Evolutionary conservation across 2,329 filamentous ascomycete species (phyloP).

Genomic region (Tolypocladium guangdongense): DNA sequence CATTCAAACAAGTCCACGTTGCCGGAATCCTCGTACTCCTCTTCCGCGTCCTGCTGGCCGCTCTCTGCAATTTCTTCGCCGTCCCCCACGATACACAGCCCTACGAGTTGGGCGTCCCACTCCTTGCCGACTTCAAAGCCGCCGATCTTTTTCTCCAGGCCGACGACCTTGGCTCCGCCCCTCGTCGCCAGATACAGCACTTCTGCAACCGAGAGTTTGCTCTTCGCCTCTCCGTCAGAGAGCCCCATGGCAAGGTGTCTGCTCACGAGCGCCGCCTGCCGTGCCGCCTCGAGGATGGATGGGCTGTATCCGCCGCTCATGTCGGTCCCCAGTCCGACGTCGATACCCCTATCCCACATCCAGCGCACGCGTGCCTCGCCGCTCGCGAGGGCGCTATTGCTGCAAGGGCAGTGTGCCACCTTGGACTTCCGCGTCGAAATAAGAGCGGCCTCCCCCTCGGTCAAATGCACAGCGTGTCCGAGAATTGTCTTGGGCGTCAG

Average conservation of each 20-base stretch:
- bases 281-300: constrained; percentile 69
- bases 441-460: constrained; percentile 51
- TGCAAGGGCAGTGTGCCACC: constrained; percentile 77
- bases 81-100: too few relatives aligned
- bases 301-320: constrained; percentile 79
- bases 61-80: too few relatives aligned
- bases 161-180: constrained; percentile 77
- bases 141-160: constrained; percentile 61
- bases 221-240: too few relatives aligned
- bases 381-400: constrained; percentile 72
- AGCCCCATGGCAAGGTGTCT: constrained; percentile 54
- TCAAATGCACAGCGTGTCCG: constrained; percentile 74
- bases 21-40: constrained; percentile 30
- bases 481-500: constrained; percentile 66
- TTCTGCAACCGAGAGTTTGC: constrained; percentile 73
- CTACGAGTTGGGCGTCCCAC: constrained; percentile 82
- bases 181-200: constrained; percentile 75
- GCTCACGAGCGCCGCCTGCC: constrained; percentile 71
- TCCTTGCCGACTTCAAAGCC: constrained; percentile 78
- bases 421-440: constrained; percentile 52
- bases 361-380: constrained; percentile 67
- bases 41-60: constrained; percentile 9
- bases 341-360: constrained; percentile 63
- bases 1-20: constrained; percentile 84
- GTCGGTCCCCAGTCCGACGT: constrained; percentile 82